Conservation (phyloP, 768 basidiomycete species). For the Russula emetica region DNA sequence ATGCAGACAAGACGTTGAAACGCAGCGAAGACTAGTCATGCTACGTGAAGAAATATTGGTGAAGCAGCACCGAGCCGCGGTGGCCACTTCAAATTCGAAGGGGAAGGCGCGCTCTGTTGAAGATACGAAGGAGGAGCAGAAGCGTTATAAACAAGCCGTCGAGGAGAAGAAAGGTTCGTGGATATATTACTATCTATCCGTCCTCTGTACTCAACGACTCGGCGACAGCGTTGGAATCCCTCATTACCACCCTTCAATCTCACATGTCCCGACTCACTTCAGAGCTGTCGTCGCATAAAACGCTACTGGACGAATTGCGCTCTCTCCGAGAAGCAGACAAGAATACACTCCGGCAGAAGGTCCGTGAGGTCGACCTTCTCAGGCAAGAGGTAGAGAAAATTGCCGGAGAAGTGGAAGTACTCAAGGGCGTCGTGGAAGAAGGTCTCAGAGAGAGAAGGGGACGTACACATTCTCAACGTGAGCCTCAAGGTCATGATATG, state of each 20-base stretch:
- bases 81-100: constrained; percentile 36
- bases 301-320: constrained; percentile 62
- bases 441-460: constrained; percentile 71
- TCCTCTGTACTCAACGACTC: background rate
- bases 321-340: constrained; percentile 60
- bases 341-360: constrained; percentile 52
- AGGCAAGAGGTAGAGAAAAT: constrained; percentile 75
- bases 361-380: constrained; percentile 62
- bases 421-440: constrained; percentile 84
- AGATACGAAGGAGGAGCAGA: constrained; percentile 29
- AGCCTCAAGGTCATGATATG: background rate
- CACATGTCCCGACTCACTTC: constrained; percentile 75
- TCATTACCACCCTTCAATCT: constrained; percentile 66
- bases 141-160: constrained; percentile 68
- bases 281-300: constrained; percentile 74
- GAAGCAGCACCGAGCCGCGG: constrained; percentile 27
- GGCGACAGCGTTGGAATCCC: constrained; percentile 66
- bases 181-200: background rate
- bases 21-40: constrained; percentile 61
- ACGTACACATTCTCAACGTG: constrained; percentile 35
- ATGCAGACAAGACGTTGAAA: constrained; percentile 71
- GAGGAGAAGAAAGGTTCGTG: constrained; percentile 82
- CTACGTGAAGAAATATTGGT: constrained; percentile 50
- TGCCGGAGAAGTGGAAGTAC: constrained; percentile 78
- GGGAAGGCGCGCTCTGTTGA: constrained; percentile 34